Base-by-base conservation (phyloP, 1,284 basidiomycete species). In the Malassezia equina region DNA sequence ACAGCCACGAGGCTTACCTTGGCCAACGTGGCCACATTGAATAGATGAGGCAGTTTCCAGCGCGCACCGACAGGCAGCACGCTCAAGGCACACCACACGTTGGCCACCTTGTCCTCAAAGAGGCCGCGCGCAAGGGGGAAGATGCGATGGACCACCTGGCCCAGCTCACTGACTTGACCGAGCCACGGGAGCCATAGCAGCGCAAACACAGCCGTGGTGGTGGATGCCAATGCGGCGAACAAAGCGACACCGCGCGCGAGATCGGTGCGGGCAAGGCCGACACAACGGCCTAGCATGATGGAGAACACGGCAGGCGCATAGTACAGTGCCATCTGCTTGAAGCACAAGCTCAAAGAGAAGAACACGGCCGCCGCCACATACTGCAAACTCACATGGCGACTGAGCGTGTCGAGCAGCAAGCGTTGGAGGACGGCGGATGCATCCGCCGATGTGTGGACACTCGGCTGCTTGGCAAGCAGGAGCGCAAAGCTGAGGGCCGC, bases 291-390 rank as follows among this genome's bases (percentile, higher is more conserved):
- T 0, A 74, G 59, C 70, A 74, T 71, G 47, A 70, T 51, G 17
- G 69, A 67, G 47, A 73, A 71, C 3, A 74, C 59, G 3, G 86
- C 89, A 7, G 91, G 91, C 0, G 88, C 86, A 73, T 89, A 95
- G 74, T 93, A 94, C 11, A 95, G 78, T 4, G 87, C 85, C 89
- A 94, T 94, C 75, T 94, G 90, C 75, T 95, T 94, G 80, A 94
- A 94, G 3, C 85, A 81, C 15, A 95, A 79, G 63, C 86, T 86
- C 29, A 84, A 78, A 7, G 87, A 85, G 64, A 94, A 93, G 59
- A 79, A 82, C n/a, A 86, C 71, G 6, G 88, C 86, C 1, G 87
- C 90, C 0, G 83, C 62, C 3, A 86, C 73, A 71, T 95, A 74
- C 42, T 69, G 62, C 58, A 68, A 69, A 54, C 66, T 69, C 23